Evolutionary conservation across 75 land plant genomes (phyloP), one percentile per base, ranked within the genome.

Genomic region (Chamaecyparis obtusa): DNA sequence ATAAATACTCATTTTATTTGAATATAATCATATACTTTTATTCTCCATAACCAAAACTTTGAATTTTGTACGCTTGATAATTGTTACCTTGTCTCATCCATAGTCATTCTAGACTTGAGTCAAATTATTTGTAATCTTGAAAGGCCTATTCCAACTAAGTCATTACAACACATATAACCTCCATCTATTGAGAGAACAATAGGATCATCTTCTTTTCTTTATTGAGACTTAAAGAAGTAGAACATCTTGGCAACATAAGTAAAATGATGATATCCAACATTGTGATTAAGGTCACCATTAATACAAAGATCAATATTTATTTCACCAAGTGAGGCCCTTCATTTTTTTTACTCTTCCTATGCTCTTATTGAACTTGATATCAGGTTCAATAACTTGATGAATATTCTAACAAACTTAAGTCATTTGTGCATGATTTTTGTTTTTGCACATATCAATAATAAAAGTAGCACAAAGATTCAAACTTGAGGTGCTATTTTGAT

Each of bases 91-190:
- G 84, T 98, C 99, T 98, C 99, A 98, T 83, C 99, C 99, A 89
- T 94, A 94, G 55, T 95, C 93, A 88, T 98, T 98, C 99, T 97
- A 96, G 1, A 86, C 85, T 41, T 96, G 93, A 60, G 95, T 92
- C n/a, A 87, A 98, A 77, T 96, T 94, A 11, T 96, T 88, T 5
- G 96, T 88, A 67, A 98, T 95, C 30, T 88, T 89, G 87, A 95
- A 98, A 55, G 99, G 99, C 15, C 99, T 98, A 92, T 98, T 98
- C 90, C 55, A 46, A 98, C 99, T 90, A 98, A 84, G 71, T 98
- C 99, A 86, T 98, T 98, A 85, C 97, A 95, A 81, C 99, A 98
- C 3, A 96, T 96, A 16, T 96, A 96, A 27, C 99, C 99, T 79
- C 99, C 98, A 27, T 98, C 95, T 93, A 97, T 87, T 98, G 98